Percentiles rank a stretch among this genome's conserved stretches.
Conservation (phyloP, 345 rosid genomes). For the Corymbia maculata region DNA sequence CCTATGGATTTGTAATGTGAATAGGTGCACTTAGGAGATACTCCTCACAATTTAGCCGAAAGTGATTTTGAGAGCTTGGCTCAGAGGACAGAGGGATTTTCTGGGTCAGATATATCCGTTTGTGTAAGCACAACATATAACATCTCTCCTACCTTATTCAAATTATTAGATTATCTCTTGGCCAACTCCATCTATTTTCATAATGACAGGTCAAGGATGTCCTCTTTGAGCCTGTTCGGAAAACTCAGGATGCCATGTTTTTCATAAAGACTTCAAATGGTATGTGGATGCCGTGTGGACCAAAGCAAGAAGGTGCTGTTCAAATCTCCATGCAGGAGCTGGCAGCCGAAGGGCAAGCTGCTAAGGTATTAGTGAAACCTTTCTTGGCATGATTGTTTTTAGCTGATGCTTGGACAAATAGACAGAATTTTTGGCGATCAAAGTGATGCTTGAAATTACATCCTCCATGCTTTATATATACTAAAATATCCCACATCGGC, state of each 20-base stretch:
- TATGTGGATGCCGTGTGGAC: conserved; percentile 88
- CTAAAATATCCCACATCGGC: neutral
- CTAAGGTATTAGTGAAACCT: conserved; percentile 31
- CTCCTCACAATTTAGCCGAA: conserved; percentile 81
- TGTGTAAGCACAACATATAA: conserved; percentile 45
- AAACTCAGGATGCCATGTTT: conserved; percentile 88
- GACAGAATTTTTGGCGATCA: neutral
- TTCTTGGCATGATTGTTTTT: neutral
- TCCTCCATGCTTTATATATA: neutral
- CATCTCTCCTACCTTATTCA: neutral
- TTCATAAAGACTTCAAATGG: conserved; percentile 48
- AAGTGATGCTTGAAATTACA: neutral
- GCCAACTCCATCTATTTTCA: neutral
- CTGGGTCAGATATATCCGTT: conserved; percentile 92
- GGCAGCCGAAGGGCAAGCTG: conserved; percentile 63
- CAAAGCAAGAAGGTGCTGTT: conserved; percentile 66
- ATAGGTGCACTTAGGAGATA: conserved; percentile 94
- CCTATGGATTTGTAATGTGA: neutral
- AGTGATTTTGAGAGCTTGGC: conserved; percentile 79
- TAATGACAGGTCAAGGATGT: conserved; percentile 74
- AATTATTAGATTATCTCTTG: neutral
- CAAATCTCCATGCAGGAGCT: conserved; percentile 78
- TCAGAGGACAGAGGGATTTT: conserved; percentile 69
- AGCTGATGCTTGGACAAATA: neutral
- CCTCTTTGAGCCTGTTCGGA: conserved; percentile 90